These are phyloP conservation scores for Sporothrix schenckii DNA, from an alignment of 2,329 filamentous ascomycete species.

Conservation along the genomic window DNA sequence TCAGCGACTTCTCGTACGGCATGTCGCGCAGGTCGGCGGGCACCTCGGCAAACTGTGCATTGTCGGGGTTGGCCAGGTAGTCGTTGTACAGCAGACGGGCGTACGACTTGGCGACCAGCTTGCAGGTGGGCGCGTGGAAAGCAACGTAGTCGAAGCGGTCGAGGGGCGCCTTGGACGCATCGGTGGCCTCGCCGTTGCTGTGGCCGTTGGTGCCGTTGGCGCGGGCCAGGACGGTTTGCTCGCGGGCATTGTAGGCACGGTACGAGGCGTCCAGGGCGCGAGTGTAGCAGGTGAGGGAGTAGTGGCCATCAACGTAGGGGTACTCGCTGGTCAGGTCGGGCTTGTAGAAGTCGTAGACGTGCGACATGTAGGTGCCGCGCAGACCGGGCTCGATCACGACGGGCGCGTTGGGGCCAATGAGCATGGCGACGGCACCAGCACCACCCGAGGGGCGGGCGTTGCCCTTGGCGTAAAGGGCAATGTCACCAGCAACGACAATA, in stretches of 20 bases:
- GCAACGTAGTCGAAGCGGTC: constrained; percentile 83
- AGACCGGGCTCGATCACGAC: constrained; percentile 77
- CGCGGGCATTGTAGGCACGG: constrained; percentile 76
- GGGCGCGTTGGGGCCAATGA: constrained; percentile 77
- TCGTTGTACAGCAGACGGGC: constrained; percentile 84
- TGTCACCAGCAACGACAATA: constrained; percentile 79
- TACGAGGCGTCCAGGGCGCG: constrained; percentile 80
- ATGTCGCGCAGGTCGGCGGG: constrained; percentile 75
- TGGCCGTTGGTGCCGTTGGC: constrained; percentile 48
- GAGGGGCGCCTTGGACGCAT: constrained; percentile 62
- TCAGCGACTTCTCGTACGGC: constrained; percentile 76
- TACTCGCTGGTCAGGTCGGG: constrained; percentile 85
- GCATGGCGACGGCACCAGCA: constrained; percentile 76
- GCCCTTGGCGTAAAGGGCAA: constrained; percentile 83
- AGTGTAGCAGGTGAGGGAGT: constrained; percentile 79
- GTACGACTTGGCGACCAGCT: constrained; percentile 83
- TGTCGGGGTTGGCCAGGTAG: constrained; percentile 71
- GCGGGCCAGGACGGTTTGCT: constrained; percentile 54
- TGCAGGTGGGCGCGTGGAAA: constrained; percentile 86
- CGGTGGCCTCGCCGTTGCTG: constrained; percentile 53
- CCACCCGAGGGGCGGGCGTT: constrained; percentile 79
- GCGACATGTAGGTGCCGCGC: constrained; percentile 77
- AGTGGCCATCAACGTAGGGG: constrained; percentile 82
- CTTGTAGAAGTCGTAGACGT: constrained; percentile 91
- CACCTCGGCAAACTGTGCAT: constrained; percentile 71